These are phyloP conservation scores for Leccinum huronense DNA, from an alignment of 1,284 basidiomycete genomes.

Conservation along the genomic window DNA sequence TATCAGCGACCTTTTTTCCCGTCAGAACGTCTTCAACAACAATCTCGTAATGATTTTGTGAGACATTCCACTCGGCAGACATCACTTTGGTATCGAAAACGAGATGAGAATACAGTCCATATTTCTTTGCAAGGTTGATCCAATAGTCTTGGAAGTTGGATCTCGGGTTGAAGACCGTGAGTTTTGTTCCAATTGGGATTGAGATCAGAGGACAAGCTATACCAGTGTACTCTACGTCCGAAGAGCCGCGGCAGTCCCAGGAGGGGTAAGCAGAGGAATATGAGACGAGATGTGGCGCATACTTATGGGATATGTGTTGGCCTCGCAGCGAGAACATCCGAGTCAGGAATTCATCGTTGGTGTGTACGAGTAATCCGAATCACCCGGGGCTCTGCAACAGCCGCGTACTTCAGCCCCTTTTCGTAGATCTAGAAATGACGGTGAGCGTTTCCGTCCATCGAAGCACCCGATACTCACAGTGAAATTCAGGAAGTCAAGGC, in stretches of 20 bases:
- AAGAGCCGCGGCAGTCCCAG: constrained; percentile 26
- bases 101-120: constrained; percentile 23
- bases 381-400: constrained; percentile 24
- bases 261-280: constrained; percentile 5
- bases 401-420: constrained; percentile 28
- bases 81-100: constrained; percentile 31
- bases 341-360: constrained; percentile 5
- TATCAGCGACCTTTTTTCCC: constrained; percentile 11
- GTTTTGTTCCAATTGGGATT: constrained; percentile 34
- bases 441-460: constrained; percentile 5
- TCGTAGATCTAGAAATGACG: constrained; percentile 24
- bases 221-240: constrained; percentile 35
- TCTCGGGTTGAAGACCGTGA: constrained; percentile 33
- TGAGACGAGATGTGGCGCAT: neutral
- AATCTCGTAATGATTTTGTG: constrained; percentile 16
- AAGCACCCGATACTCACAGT: constrained; percentile 16
- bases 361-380: constrained; percentile 7
- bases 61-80: constrained; percentile 27
- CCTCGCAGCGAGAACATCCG: constrained; percentile 14
- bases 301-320: constrained; percentile 30
- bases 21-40: constrained; percentile 19
- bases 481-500: constrained; percentile 24
- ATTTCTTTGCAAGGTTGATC: constrained; percentile 26
- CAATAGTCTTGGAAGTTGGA: constrained; percentile 29
- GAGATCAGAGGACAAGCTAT: constrained; percentile 35